phyloP scores from a whole-genome alignment of 257 asterid species.

The Solanum acaule region DNA sequence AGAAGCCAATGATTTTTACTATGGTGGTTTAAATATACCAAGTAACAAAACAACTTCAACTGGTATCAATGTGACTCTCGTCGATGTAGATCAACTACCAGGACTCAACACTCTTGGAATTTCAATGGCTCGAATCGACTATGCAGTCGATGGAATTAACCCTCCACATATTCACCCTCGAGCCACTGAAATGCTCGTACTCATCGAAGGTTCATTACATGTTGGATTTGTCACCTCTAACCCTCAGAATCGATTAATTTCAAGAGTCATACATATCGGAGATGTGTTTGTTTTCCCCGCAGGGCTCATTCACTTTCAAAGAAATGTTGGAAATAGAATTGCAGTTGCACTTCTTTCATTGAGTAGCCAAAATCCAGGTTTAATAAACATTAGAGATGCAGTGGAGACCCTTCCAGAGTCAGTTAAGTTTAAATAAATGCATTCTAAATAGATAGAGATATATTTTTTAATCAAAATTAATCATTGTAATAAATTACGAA shows the following conservation, averaged over 20 bases:
- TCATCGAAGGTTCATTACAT: background rate
- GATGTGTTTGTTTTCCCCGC: background rate
- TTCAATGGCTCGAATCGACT: constrained; percentile 13
- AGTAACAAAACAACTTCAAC: constrained; percentile 16
- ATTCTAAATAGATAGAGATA: no score
- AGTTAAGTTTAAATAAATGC: background rate
- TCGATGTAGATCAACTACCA: background rate
- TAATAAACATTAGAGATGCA: background rate
- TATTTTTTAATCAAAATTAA: background rate
- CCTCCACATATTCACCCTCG: background rate
- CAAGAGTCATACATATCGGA: background rate
- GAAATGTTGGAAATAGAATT: background rate
- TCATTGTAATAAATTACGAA: background rate
- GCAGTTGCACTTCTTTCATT: background rate
- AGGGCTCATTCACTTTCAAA: background rate
- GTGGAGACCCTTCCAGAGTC: background rate
- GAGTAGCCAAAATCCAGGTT: background rate
- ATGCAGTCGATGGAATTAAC: background rate
- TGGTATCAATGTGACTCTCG: background rate
- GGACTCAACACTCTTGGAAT: constrained; percentile 16
- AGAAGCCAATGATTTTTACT: constrained; percentile 14
- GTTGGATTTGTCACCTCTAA: background rate
- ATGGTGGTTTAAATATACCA: constrained; percentile 19
- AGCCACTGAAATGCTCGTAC: background rate
- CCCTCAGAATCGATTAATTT: background rate